Evolutionary conservation across 768 basidiomycete species (phyloP).

Genomic region (Kwoniella bestiolae): DNA sequence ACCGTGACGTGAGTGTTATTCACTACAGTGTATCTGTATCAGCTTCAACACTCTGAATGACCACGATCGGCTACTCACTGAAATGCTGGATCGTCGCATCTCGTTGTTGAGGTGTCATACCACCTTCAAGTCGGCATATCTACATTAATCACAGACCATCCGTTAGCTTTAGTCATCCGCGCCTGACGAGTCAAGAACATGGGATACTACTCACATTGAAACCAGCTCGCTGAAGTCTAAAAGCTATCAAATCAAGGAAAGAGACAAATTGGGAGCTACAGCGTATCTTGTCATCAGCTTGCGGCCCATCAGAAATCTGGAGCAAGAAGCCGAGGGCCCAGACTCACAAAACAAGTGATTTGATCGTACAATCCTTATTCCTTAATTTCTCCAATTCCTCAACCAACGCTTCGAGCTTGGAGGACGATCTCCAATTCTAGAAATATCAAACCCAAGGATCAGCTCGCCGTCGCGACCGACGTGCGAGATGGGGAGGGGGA

Average conservation of each 20-base stretch:
- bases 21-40: constrained; percentile 62
- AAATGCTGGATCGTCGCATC: constrained; percentile 94
- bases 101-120: constrained; percentile 94
- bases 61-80: constrained; percentile 63
- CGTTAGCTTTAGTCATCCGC: no score
- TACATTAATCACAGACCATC: no score
- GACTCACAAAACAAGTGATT: constrained; percentile 82
- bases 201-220: constrained; percentile 84
- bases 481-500: background rate
- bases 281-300: background rate
- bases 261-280: constrained; percentile 56
- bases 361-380: constrained; percentile 82
- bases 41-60: background rate
- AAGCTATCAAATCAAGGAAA: constrained; percentile 80
- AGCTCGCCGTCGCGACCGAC: background rate
- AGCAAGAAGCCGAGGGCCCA: background rate
- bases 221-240: constrained; percentile 85
- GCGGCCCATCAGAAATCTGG: background rate
- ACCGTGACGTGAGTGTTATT: constrained; percentile 91
- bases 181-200: no score
- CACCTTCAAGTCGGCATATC: constrained; percentile 93
- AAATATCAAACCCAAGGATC: background rate
- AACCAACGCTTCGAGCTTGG: constrained; percentile 93
- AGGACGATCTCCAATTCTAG: constrained; percentile 84
- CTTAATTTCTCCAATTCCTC: constrained; percentile 89